Base-by-base conservation (phyloP, 208 protist species). In the Leishmania amazonensis region DNA sequence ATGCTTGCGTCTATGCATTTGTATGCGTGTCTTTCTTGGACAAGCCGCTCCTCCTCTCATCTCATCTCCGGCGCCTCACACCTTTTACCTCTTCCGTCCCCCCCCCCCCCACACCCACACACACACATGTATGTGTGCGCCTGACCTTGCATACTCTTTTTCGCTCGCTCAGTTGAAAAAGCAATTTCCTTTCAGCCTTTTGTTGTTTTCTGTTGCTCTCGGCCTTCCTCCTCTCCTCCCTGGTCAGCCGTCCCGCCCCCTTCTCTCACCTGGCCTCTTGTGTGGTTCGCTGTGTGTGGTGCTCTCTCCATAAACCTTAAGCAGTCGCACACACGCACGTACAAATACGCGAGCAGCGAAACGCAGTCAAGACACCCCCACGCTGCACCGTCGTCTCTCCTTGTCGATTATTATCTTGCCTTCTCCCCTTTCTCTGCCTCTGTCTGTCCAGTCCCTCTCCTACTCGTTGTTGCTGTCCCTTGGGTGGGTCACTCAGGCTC, bases 241-340 rank as follows among this genome's bases (percentile, higher is more conserved):
- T 72, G 11, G 49, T 58, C 19, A 54, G 38, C 45, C 38, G 19
- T 28, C 31, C 65, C 38, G 65, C 65, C 45, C 45, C 28, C 70
- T 74, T 45, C 45, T 11, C 38, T 54, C 11, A 47, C 42, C 8
- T 53, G 70, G 45, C 42, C 40, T 74, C 21, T 72, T 40, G 42
- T 51, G 70, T 53, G 11, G 70, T 74, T 53, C n/a, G 47, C 40
- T 53, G 21, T 74, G 17, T 47, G 42, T 51, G 42, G 67, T n/a
- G 31, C 45, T 74, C 42, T 21, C 70, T 35, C 45, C 28, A 45
- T 74, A 74, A 74, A 54, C 45, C 45, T 53, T 74, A 74, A 74
- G 49, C 45, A 67, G 28, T 13, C 70, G 6, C 70, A 53, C 28
- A 51, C 42, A 71, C 70, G 58, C 54, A 80, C 75, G 9, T 28